Evolutionary conservation across 1,284 basidiomycete genomes (phyloP), one percentile per base, ranked within the genome.

Genomic region (Cutaneotrichosporon mucoides): DNA sequence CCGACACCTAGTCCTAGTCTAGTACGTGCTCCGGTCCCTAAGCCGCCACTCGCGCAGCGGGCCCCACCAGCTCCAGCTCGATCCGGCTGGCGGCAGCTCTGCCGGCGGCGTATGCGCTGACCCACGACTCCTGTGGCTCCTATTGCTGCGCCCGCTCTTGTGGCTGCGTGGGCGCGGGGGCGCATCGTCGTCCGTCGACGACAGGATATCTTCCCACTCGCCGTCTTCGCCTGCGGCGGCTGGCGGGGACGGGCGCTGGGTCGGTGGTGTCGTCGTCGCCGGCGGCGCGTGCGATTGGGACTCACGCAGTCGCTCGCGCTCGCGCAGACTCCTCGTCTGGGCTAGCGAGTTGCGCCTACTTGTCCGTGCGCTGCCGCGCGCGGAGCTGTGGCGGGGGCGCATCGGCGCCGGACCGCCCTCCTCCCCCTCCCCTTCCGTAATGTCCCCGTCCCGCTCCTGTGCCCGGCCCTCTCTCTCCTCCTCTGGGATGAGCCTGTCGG

Each of bases 381-480:
- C 36, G 12, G 36, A 35, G 41, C 41, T 35, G 16, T 33, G 43
- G 16, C 45, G 45, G 12, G 35, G 37, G 7, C 47, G 41, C 9
- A 16, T 34, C 12, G 5, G 11, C 2, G 43, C 57, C 6, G 13
- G 37, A 2, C 50, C 49, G 10, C 34, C 41, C 16, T 59, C n/a
- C n/a, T n/a, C n/a, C n/a, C n/a, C n/a, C n/a, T n/a, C n/a, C n/a
- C n/a, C n/a, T n/a, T n/a, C n/a, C n/a, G n/a, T n/a, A n/a, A n/a
- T n/a, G n/a, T n/a, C n/a, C n/a, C n/a, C n/a, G n/a, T n/a, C n/a
- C n/a, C 57, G 51, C 15, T 24, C n/a, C 33, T 37, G 42, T 6
- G 15, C 42, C 9, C 6, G 15, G 6, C 86, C 89, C 46, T 87
- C 84, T 66, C 84, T 82, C 68, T 41, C 82, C 5, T 60, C 58